A percentile compares a stretch with the other conserved stretches of the same genome.
These are phyloP conservation scores for Colletotrichum destructivum DNA, from an alignment of 2,329 filamentous ascomycete genomes.

Conservation along the genomic window DNA sequence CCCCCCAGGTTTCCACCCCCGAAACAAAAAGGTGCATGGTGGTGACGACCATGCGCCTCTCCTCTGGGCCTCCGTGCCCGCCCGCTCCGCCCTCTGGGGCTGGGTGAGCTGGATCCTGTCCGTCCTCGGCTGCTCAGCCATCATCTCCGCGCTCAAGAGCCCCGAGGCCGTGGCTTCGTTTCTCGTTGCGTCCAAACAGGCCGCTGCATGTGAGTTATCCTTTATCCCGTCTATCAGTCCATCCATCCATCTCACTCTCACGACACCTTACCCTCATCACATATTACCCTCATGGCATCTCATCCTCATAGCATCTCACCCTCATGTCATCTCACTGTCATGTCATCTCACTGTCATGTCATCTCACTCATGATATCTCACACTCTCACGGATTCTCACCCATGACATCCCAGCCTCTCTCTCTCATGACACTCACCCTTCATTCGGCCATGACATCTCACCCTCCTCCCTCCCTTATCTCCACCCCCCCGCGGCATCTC, in stretches of 20 bases:
- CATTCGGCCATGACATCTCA: too few relatives aligned
- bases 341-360: not conserved
- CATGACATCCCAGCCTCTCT: not conserved
- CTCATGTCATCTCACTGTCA: not conserved
- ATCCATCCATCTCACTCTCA: not conserved
- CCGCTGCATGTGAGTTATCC: constrained; percentile 32
- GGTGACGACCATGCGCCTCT: constrained; percentile 58
- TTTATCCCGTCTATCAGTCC: constrained; percentile 22
- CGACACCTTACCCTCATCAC: not conserved
- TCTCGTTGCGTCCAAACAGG: constrained; percentile 25
- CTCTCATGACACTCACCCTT: not conserved
- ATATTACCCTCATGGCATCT: constrained; percentile 39
- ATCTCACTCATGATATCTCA: constrained; percentile 40
- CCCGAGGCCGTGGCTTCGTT: constrained; percentile 38
- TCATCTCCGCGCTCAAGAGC: constrained; percentile 46
- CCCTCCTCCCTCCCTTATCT: too few relatives aligned
- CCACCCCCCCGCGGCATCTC: too few relatives aligned
- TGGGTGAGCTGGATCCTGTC: constrained; percentile 61
- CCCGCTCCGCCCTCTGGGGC: constrained; percentile 52
- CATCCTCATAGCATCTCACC: not conserved
- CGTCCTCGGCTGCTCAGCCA: constrained; percentile 55
- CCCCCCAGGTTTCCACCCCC: constrained; percentile 36
- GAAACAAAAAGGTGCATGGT: constrained; percentile 49
- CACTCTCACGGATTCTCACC: not conserved
- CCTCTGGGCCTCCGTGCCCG: constrained; percentile 47